Percentiles rank a stretch among this genome's conserved stretches.
These are phyloP conservation scores for Graphilbum fragrans DNA, from an alignment of 2,329 filamentous ascomycete genomes.

Conservation along the genomic window DNA sequence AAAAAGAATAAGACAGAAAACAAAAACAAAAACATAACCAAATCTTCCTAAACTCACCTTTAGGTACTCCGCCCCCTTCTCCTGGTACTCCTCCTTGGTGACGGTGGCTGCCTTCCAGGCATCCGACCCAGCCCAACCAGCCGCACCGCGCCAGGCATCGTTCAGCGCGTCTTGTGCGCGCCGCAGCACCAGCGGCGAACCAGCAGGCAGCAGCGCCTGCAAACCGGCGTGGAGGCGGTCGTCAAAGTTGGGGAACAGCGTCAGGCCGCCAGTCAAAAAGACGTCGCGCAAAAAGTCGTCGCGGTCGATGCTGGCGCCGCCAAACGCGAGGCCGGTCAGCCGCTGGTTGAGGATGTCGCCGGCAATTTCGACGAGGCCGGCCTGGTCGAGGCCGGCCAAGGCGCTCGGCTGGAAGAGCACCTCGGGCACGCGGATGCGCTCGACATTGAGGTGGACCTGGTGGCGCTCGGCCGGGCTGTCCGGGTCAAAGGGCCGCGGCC, in stretches of 20 bases:
- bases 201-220: slow-evolving; percentile 57
- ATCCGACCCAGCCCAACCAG: slow-evolving; percentile 60
- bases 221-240: slow-evolving; percentile 66
- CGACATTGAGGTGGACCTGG: slow-evolving; percentile 91
- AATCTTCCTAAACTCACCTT: slow-evolving; percentile 46
- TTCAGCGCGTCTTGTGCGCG: slow-evolving; percentile 64
- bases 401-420: slow-evolving; percentile 76
- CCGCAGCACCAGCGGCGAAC: slow-evolving; percentile 55
- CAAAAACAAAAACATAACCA: slow-evolving; percentile 4
- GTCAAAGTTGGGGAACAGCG: slow-evolving; percentile 76
- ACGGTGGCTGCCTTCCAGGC: slow-evolving; percentile 55
- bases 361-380: slow-evolving; percentile 83
- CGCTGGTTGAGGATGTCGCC: slow-evolving; percentile 82
- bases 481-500: slow-evolving; percentile 73
- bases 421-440: slow-evolving; percentile 88
- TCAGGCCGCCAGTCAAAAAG: slow-evolving; percentile 91
- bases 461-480: slow-evolving; percentile 68
- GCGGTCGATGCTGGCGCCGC: slow-evolving; percentile 32
- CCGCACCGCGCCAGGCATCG: slow-evolving; percentile 91
- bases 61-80: slow-evolving; percentile 90
- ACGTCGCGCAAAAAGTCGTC: slow-evolving; percentile 70
- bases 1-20: not conserved
- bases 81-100: slow-evolving; percentile 69
- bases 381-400: slow-evolving; percentile 87
- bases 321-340: slow-evolving; percentile 37